Conservation (phyloP, 2,329 filamentous ascomycete genomes). For the Xylariaceae sp. region DNA sequence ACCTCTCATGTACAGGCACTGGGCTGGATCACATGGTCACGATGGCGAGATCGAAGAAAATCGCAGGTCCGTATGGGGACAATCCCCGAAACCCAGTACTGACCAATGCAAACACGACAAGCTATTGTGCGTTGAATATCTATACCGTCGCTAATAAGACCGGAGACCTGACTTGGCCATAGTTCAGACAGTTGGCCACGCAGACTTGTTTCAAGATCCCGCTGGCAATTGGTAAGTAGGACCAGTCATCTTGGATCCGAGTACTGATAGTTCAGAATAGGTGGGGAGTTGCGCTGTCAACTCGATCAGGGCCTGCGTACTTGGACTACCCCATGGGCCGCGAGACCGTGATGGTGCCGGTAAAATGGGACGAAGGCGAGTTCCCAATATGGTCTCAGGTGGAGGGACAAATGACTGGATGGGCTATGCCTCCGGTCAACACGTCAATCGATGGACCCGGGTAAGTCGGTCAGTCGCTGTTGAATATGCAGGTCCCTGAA, state of each 20-base stretch:
- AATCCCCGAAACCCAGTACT: slow-evolving; percentile 41
- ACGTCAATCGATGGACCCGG: slow-evolving; percentile 20
- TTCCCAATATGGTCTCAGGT: slow-evolving; percentile 34
- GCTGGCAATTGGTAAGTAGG: slow-evolving; percentile 31
- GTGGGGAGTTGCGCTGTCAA: slow-evolving; percentile 38
- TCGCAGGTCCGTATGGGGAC: slow-evolving; percentile 41
- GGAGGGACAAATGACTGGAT: slow-evolving; percentile 31
- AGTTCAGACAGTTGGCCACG: slow-evolving; percentile 52
- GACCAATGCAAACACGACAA: slow-evolving; percentile 38
- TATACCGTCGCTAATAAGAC: background rate
- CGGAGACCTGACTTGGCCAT: too few species aligned
- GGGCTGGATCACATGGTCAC: slow-evolving; percentile 44
- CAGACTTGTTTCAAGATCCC: slow-evolving; percentile 51
- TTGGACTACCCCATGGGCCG: slow-evolving; percentile 39
- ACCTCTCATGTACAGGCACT: too few species aligned
- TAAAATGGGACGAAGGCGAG: slow-evolving; percentile 30
- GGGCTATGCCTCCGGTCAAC: slow-evolving; percentile 15
- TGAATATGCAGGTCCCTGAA: background rate
- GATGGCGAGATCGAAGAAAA: slow-evolving; percentile 37
- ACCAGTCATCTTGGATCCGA: too few species aligned
- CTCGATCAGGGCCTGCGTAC: slow-evolving; percentile 34
- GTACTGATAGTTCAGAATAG: too few species aligned
- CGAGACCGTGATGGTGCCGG: slow-evolving; percentile 36
- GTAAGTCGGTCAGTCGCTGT: slow-evolving; percentile 15
- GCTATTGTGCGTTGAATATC: slow-evolving; percentile 34